Evolutionary conservation across 202 grass and related monocot genomes (phyloP).

Genomic region (Musa balbisiana): DNA sequence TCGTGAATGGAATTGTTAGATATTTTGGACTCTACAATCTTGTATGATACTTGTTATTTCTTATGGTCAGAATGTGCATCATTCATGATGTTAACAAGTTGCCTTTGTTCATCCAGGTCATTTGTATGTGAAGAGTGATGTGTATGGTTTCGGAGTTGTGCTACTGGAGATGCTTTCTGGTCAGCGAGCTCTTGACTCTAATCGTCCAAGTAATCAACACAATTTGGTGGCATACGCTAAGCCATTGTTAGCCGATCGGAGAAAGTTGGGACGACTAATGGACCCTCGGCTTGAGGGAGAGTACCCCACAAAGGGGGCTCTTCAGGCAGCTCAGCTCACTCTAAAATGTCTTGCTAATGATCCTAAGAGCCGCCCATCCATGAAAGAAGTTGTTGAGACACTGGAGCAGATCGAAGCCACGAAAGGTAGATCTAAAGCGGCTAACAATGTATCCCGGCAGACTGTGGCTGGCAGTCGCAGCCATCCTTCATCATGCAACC

Average conservation of each 20-base stretch:
- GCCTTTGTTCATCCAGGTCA: constrained; percentile 46
- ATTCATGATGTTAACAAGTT: not conserved
- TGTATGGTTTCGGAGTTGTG: constrained; percentile 85
- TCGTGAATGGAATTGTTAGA: too few relatives aligned
- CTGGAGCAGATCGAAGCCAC: constrained; percentile 45
- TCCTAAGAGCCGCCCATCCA: constrained; percentile 61
- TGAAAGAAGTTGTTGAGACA: constrained; percentile 79
- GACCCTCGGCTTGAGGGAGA: constrained; percentile 62
- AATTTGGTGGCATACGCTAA: constrained; percentile 75
- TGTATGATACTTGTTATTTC: not conserved
- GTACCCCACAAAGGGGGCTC: constrained; percentile 65
- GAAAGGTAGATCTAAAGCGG: constrained; percentile 33
- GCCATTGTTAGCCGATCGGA: constrained; percentile 52
- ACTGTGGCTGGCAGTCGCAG: constrained; percentile 13
- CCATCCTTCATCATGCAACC: constrained; percentile 11
- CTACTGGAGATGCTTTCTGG: constrained; percentile 84
- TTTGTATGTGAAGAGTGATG: constrained; percentile 89
- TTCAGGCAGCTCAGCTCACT: constrained; percentile 52
- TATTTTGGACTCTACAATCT: not conserved
- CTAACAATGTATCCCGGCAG: constrained; percentile 25
- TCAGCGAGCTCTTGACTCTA: constrained; percentile 57
- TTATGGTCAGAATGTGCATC: constrained; percentile 12
- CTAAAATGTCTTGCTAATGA: constrained; percentile 60
- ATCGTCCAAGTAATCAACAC: constrained; percentile 47
- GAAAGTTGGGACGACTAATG: constrained; percentile 56